These are phyloP conservation scores for Wickerhamomyces sydowiorum DNA, from an alignment of 805 yeast genomes.

Conservation along the genomic window DNA sequence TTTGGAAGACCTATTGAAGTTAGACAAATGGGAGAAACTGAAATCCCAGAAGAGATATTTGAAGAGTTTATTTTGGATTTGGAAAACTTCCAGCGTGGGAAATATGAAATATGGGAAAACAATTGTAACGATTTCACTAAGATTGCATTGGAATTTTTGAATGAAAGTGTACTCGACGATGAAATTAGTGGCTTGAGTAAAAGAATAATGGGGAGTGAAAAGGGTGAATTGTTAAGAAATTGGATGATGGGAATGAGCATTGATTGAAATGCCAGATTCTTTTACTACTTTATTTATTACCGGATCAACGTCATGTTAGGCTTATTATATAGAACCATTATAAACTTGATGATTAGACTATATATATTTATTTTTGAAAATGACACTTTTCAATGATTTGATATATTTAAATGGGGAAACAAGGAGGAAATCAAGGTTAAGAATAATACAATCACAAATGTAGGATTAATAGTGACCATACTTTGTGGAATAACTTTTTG, in stretches of 20 bases:
- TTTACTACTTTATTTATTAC: neutral
- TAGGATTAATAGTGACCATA: no score
- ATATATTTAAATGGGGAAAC: no score
- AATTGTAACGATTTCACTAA: slow-evolving; percentile 68
- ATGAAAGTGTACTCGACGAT: slow-evolving; percentile 48
- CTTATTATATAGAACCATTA: no score
- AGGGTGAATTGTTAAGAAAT: slow-evolving; percentile 42
- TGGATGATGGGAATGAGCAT: slow-evolving; percentile 16
- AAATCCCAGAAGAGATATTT: slow-evolving; percentile 44
- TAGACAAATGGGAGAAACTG: slow-evolving; percentile 48
- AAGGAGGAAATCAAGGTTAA: no score
- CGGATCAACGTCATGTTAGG: neutral
- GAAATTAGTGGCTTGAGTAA: slow-evolving; percentile 48
- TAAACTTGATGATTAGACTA: no score
- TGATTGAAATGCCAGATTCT: neutral
- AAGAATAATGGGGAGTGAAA: slow-evolving; percentile 42
- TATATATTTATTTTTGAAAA: no score
- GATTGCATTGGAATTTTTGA: slow-evolving; percentile 49
- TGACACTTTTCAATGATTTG: no score
- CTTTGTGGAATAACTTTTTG: no score
- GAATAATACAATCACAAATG: no score
- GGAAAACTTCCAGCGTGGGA: slow-evolving; percentile 31
- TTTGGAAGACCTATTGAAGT: slow-evolving; percentile 54
- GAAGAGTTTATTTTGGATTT: slow-evolving; percentile 48
- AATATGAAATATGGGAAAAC: slow-evolving; percentile 53